These are phyloP conservation scores for Paramecium primaurelia DNA, from an alignment of 73 alveolate species.

Conservation along the genomic window DNA sequence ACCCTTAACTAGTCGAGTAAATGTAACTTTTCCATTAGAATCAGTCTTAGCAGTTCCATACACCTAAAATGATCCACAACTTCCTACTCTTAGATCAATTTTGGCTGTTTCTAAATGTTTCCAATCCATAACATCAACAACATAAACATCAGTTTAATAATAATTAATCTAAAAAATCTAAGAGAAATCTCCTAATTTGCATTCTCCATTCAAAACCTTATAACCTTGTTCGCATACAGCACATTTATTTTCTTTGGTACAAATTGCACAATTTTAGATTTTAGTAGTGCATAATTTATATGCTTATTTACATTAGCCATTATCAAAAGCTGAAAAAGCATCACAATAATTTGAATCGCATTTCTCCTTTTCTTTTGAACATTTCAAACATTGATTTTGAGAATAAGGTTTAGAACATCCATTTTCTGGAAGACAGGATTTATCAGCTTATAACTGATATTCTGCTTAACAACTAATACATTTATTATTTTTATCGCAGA, in stretches of 20 bases:
- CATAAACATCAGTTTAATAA: background rate
- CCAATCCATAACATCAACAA: background rate
- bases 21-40: background rate
- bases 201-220: background rate
- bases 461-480: background rate
- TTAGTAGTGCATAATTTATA: background rate
- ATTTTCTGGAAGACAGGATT: slow-evolving; percentile 13
- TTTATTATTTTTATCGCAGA: slow-evolving; percentile 13
- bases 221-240: background rate
- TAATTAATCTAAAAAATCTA: background rate
- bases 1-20: background rate
- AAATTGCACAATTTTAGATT: background rate
- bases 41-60: slow-evolving; percentile 29
- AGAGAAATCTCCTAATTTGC: slow-evolving; percentile 24
- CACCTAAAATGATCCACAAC: background rate
- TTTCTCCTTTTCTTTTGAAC: background rate
- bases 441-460: background rate
- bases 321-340: background rate
- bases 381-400: background rate
- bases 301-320: background rate
- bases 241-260: slow-evolving; percentile 24
- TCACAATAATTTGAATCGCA: slow-evolving; percentile 10
- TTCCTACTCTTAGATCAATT: background rate
- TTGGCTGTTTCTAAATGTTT: background rate
- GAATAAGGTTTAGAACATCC: slow-evolving; percentile 12